phyloP scores from a whole-genome alignment of 1,284 basidiomycete species.

The Sporisorium exsertum region DNA sequence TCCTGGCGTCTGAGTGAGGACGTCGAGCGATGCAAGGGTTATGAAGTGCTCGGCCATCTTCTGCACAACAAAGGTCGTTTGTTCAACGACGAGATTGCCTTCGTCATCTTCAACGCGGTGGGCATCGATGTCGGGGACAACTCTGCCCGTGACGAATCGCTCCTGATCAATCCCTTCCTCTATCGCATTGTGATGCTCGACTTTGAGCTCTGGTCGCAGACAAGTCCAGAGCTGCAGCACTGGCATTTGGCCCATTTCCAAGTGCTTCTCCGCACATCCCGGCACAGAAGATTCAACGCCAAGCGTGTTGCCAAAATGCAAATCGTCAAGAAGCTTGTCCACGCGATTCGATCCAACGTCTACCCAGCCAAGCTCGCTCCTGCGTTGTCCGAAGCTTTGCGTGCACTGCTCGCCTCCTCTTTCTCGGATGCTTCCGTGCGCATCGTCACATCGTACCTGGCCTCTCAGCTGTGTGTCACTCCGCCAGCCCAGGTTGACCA shows the following conservation, averaged over 20 bases:
- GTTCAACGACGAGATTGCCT: conserved; percentile 81
- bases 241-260: conserved; percentile 84
- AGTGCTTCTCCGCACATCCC: conserved; percentile 78
- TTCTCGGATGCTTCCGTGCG: conserved; percentile 83
- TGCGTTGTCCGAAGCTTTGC: conserved; percentile 29
- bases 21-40: conserved; percentile 70
- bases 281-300: conserved; percentile 70
- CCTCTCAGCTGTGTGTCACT: conserved; percentile 78
- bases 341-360: conserved; percentile 73
- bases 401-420: conserved; percentile 70
- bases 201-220: conserved; percentile 87
- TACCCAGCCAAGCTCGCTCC: conserved; percentile 11
- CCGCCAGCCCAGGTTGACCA: conserved; percentile 49
- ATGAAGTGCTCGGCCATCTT: conserved; percentile 83
- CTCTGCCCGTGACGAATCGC: conserved; percentile 73
- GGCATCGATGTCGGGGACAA: conserved; percentile 75
- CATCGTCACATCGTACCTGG: conserved; percentile 84
- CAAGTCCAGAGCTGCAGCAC: conserved; percentile 78
- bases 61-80: conserved; percentile 80
- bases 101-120: conserved; percentile 83
- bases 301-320: conserved; percentile 68
- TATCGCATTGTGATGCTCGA: conserved; percentile 87
- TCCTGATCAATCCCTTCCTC: conserved; percentile 81
- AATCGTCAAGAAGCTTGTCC: conserved; percentile 81
- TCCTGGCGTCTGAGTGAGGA: conserved; percentile 78